phyloP scores from a whole-genome alignment of 2,329 filamentous ascomycete genomes.

The Fusarium sacchari region DNA sequence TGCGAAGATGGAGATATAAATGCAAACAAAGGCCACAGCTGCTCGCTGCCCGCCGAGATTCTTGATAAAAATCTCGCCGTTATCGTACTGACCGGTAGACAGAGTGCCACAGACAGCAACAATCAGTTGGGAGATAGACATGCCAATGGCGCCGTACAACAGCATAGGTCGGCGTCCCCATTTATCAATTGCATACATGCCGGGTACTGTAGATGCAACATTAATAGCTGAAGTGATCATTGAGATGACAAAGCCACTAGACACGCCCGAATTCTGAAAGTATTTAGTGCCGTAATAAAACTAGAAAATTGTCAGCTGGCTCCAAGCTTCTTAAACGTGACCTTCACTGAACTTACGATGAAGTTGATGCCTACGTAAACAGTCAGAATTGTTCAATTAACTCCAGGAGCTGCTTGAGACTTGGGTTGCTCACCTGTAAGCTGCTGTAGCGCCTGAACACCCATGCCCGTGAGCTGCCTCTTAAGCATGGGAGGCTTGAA shows the following conservation, averaged over 20 bases:
- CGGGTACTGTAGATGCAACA: constrained; percentile 51
- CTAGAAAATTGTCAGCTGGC: constrained; percentile 32
- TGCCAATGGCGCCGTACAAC: constrained; percentile 69
- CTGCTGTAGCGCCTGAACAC: constrained; percentile 65
- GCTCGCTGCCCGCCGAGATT: constrained; percentile 64
- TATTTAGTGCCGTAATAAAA: constrained; percentile 54
- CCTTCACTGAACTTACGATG: constrained; percentile 48
- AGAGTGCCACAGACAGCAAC: constrained; percentile 68
- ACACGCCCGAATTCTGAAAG: constrained; percentile 52
- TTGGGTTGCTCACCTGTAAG: constrained; percentile 25
- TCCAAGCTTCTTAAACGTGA: not conserved
- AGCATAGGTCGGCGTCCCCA: constrained; percentile 67
- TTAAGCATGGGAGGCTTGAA: constrained; percentile 62
- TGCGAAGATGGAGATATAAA: constrained; percentile 82
- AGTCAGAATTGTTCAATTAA: not conserved
- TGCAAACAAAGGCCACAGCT: constrained; percentile 70
- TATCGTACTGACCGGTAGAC: constrained; percentile 60
- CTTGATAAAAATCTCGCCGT: constrained; percentile 61
- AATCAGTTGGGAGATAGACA: constrained; percentile 69
- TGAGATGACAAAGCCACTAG: constrained; percentile 49
- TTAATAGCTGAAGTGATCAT: constrained; percentile 55
- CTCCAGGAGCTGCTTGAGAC: rapidly evolving
- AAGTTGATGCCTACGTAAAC: constrained; percentile 36
- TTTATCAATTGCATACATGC: constrained; percentile 51
- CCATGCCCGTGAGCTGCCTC: constrained; percentile 73